Conservation (phyloP, 805 yeast genomes). For the Spathaspora passalidarum region DNA sequence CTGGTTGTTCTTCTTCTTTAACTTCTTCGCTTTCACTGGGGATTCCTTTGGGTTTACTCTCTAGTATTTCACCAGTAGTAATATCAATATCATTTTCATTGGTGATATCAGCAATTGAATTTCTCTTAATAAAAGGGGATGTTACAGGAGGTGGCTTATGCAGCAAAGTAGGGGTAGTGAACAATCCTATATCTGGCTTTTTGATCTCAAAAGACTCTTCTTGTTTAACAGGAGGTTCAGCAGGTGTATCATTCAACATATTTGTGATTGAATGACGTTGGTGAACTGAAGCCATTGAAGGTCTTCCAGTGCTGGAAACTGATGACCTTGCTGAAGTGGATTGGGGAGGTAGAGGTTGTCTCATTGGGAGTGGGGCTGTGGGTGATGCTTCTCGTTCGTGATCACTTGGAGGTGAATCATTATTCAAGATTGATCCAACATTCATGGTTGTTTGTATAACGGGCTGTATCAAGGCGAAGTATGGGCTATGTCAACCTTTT, state of each 20-base stretch:
- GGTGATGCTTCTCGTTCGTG: conserved; percentile 3
- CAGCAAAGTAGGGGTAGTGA: neutral
- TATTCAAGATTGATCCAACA: conserved; percentile 37
- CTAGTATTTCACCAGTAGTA: conserved; percentile 34
- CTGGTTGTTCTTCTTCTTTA: conserved; percentile 9
- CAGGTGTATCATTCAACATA: conserved; percentile 22
- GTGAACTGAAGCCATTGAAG: conserved; percentile 10
- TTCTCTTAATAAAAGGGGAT: conserved; percentile 11
- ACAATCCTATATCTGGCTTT: neutral
- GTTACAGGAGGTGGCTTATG: conserved; percentile 1
- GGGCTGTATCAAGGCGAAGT: neutral
- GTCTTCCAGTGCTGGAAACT: conserved; percentile 6
- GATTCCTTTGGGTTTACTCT: conserved; percentile 24
- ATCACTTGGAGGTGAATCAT: conserved; percentile 29
- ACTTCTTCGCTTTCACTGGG: conserved; percentile 1
- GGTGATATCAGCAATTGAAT: conserved; percentile 26
- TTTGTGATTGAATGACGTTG: conserved; percentile 29
- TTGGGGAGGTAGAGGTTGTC: neutral
- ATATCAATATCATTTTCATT: conserved; percentile 46
- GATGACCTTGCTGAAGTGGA: conserved; percentile 1
- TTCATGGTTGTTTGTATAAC: conserved; percentile 23
- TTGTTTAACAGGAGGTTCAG: conserved; percentile 1
- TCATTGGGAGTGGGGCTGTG: neutral
- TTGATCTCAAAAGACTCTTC: neutral
- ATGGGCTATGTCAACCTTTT: neutral